phyloP scores from a whole-genome alignment of 352 stramenopile genomes.

The Globisporangium acanthophoron region DNA sequence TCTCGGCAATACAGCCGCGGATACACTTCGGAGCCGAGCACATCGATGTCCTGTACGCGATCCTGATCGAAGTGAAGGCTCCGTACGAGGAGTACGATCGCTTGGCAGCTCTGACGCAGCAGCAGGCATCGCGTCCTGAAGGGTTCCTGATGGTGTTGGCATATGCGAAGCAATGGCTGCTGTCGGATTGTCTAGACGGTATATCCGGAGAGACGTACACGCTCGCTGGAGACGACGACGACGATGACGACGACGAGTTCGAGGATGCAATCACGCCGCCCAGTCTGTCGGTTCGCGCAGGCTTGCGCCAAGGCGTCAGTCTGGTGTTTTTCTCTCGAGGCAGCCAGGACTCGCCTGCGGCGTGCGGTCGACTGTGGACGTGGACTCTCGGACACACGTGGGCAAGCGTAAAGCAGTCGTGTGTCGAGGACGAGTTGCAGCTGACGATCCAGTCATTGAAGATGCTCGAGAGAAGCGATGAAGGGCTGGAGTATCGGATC shows the following conservation, averaged over 20 bases:
- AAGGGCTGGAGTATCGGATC: conserved; percentile 31
- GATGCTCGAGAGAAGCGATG: conserved; percentile 44
- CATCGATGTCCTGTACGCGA: conserved; percentile 82
- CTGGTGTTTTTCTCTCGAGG: conserved; percentile 52
- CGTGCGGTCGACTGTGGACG: conserved; percentile 31
- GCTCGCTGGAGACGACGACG: conserved; percentile 44
- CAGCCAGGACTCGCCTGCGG: background rate
- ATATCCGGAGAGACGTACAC: conserved; percentile 40
- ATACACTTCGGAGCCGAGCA: conserved; percentile 75
- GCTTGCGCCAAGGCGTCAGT: conserved; percentile 37
- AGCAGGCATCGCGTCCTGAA: conserved; percentile 69
- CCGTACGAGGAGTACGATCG: conserved; percentile 85
- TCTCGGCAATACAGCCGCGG: conserved; percentile 26
- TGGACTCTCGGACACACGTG: conserved; percentile 49
- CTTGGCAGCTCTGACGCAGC: conserved; percentile 57
- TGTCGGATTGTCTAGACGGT: conserved; percentile 71
- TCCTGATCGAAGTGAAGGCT: conserved; percentile 82
- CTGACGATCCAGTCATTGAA: conserved; percentile 48
- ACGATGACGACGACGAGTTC: conserved; percentile 82
- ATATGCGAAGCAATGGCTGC: conserved; percentile 83
- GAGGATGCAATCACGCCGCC: conserved; percentile 83
- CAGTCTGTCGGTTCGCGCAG: conserved; percentile 55
- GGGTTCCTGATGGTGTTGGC: conserved; percentile 81
- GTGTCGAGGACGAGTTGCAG: conserved; percentile 78
- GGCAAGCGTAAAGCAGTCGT: conserved; percentile 71